Conservation (phyloP, 164 flowering plant species). For the Annona squamosa region DNA sequence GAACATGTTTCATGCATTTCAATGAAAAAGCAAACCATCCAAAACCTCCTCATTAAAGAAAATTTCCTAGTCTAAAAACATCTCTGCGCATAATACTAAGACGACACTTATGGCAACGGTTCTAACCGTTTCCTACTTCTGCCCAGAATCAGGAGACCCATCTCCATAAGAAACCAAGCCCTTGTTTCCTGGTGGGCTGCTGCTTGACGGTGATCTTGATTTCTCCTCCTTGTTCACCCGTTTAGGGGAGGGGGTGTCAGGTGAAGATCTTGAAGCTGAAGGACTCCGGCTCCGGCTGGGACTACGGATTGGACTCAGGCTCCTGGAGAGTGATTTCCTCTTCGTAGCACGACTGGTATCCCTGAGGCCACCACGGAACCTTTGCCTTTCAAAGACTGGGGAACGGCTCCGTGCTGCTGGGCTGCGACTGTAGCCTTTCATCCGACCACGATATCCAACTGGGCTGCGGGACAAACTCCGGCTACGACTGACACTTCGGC, state of each 20-base stretch:
- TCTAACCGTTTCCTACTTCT: slow-evolving; percentile 19
- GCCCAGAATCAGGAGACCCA: slow-evolving; percentile 24
- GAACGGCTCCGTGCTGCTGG: slow-evolving; percentile 41
- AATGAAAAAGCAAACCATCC: background rate
- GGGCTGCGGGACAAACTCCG: slow-evolving; percentile 79
- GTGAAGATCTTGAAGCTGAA: slow-evolving; percentile 48
- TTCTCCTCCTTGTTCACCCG: slow-evolving; percentile 30
- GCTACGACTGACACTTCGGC: slow-evolving; percentile 25
- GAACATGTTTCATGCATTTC: background rate
- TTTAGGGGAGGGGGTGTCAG: slow-evolving; percentile 46
- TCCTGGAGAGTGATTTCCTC: slow-evolving; percentile 50
- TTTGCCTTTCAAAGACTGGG: slow-evolving; percentile 23
- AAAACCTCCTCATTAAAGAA: background rate
- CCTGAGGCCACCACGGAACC: slow-evolving; percentile 48
- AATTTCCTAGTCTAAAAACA: background rate
- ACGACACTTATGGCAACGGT: background rate
- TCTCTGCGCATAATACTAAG: background rate
- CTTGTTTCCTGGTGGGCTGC: slow-evolving; percentile 14
- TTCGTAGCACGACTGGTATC: slow-evolving; percentile 23
- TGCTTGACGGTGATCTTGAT: slow-evolving; percentile 47
- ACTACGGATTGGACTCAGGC: slow-evolving; percentile 29
- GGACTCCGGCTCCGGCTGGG: slow-evolving; percentile 37
- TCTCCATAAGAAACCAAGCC: slow-evolving; percentile 22
- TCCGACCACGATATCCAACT: slow-evolving; percentile 47
- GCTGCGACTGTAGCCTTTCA: slow-evolving; percentile 46